Percentiles rank a stretch among this genome's conserved stretches.
Evolutionary conservation across 2,329 filamentous ascomycete species (phyloP).

Genomic region (Alternaria conjuncta): DNA sequence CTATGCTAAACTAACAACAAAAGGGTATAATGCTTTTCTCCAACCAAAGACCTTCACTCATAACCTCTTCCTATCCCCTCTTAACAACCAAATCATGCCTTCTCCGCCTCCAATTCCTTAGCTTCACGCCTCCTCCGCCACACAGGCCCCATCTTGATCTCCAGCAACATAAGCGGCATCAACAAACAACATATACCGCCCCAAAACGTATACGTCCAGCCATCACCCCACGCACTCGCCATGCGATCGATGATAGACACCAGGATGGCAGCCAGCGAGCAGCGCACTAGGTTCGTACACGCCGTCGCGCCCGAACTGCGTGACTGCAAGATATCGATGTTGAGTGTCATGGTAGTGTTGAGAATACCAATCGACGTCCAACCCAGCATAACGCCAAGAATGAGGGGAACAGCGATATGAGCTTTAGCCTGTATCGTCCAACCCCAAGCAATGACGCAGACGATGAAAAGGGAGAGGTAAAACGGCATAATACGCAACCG

Average conservation of each 20-base stretch:
- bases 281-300: conserved; percentile 36
- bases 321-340: conserved; percentile 37
- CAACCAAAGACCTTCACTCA: not conserved
- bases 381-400: conserved; percentile 30
- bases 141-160: conserved; percentile 34
- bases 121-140: conserved; percentile 32
- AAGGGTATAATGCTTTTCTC: conserved; percentile 12
- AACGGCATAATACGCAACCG: conserved; percentile 36
- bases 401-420: conserved; percentile 32
- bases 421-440: conserved; percentile 30
- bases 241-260: conserved; percentile 36
- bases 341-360: conserved; percentile 40
- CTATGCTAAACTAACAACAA: not conserved
- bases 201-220: conserved; percentile 40
- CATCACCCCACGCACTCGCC: conserved; percentile 25
- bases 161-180: conserved; percentile 36
- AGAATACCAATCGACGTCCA: conserved; percentile 38
- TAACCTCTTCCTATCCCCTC: no score
- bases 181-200: conserved; percentile 28
- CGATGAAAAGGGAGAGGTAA: conserved; percentile 33
- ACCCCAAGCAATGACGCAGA: conserved; percentile 36
- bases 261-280: conserved; percentile 32
- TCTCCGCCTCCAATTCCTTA: conserved; percentile 18
- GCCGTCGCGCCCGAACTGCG: conserved; percentile 35
- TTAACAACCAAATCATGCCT: not conserved